Evolutionary conservation across 768 basidiomycete species (phyloP).

Genomic region (Leccinum pellstonianum): DNA sequence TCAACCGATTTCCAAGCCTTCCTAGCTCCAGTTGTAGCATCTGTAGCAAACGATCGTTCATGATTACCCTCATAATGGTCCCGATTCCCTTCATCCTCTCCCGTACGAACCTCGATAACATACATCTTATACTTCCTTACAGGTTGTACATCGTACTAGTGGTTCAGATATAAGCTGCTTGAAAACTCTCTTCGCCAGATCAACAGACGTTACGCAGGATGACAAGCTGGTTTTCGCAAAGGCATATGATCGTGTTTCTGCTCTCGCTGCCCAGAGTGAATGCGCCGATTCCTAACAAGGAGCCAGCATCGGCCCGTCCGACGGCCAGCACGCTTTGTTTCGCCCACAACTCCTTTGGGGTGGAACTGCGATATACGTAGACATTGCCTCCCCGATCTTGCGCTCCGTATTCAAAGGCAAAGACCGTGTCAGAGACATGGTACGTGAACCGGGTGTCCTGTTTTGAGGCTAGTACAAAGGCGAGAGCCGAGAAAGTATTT

Average conservation of each 20-base stretch:
- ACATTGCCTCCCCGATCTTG: slow-evolving; percentile 73
- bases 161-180: slow-evolving; percentile 20
- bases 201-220: slow-evolving; percentile 46
- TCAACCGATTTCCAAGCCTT: slow-evolving; percentile 22
- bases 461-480: slow-evolving; percentile 94
- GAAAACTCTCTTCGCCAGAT: slow-evolving; percentile 16
- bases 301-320: slow-evolving; percentile 66
- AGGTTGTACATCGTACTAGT: slow-evolving; percentile 35
- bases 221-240: slow-evolving; percentile 77
- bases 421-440: slow-evolving; percentile 57
- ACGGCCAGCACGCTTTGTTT: slow-evolving; percentile 82
- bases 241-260: slow-evolving; percentile 52
- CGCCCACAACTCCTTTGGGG: slow-evolving; percentile 55
- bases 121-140: slow-evolving; percentile 39
- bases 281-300: slow-evolving; percentile 73
- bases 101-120: slow-evolving; percentile 28
- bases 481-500: slow-evolving; percentile 84
- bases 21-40: slow-evolving; percentile 30
- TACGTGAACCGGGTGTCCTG: slow-evolving; percentile 85
- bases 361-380: slow-evolving; percentile 74
- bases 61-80: slow-evolving; percentile 36
- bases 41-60: slow-evolving; percentile 35
- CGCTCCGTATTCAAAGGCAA: slow-evolving; percentile 83
- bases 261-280: slow-evolving; percentile 35
- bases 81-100: slow-evolving; percentile 29